A percentile compares a stretch with the other conserved stretches of the same genome.
These are phyloP conservation scores for Aspergillus fructus DNA, from an alignment of 2,329 filamentous ascomycete species.

Conservation along the genomic window DNA sequence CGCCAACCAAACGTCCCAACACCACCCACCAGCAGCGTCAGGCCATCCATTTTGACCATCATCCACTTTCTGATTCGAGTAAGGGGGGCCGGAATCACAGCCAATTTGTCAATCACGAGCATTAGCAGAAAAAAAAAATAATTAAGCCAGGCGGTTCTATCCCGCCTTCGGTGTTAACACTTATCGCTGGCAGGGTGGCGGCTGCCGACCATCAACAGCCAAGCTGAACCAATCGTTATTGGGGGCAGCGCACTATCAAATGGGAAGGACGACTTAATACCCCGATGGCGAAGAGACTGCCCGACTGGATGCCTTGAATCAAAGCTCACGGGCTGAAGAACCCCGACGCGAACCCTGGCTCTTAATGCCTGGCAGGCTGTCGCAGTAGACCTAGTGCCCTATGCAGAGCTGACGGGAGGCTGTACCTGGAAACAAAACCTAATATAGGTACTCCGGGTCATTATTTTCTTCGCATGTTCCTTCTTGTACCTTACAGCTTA, in stretches of 20 bases:
- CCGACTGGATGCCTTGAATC: conserved; percentile 1
- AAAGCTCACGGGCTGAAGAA: neutral
- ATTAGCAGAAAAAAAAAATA: neutral
- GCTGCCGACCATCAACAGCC: neutral
- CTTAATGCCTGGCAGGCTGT: neutral
- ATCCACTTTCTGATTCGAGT: neutral
- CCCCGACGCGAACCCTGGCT: neutral
- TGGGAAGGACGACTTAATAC: neutral
- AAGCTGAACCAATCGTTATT: neutral
- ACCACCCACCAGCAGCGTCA: neutral
- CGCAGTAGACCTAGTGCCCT: neutral
- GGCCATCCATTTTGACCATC: neutral
- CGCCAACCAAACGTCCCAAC: no score
- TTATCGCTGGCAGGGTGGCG: neutral
- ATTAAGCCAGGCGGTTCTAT: neutral
- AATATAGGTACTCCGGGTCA: conserved; percentile 2
- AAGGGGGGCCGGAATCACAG: neutral
- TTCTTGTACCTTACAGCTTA: neutral
- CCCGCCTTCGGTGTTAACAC: neutral
- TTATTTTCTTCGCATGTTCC: neutral
- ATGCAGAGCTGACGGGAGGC: neutral
- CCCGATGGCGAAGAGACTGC: neutral
- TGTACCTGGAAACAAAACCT: neutral
- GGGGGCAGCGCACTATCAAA: neutral
- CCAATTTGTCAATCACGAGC: neutral